phyloP scores from a whole-genome alignment of 371 early-diverging fungal species.

The Gilbertella persicaria region DNA sequence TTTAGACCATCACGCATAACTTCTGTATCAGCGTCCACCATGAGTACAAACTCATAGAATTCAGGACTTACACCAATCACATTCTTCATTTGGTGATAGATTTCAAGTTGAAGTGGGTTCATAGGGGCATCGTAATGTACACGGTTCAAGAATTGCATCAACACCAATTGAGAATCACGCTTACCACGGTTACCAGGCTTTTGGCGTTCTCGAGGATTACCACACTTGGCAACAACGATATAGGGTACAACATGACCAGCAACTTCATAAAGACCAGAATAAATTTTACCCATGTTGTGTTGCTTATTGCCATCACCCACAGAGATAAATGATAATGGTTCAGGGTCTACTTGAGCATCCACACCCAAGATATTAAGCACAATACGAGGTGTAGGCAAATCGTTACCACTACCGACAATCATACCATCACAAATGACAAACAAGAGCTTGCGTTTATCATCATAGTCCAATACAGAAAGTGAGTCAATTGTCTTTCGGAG shows the following conservation, averaged over 20 bases:
- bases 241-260: conserved; percentile 75
- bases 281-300: conserved; percentile 89
- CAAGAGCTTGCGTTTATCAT: conserved; percentile 94
- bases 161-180: conserved; percentile 97
- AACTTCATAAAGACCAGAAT: conserved; percentile 88
- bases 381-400: conserved; percentile 73
- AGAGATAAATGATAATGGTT: conserved; percentile 78
- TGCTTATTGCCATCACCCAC: conserved; percentile 85
- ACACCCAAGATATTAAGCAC: conserved; percentile 75
- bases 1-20: conserved; percentile 87
- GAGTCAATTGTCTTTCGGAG: conserved; percentile 92
- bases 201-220: conserved; percentile 75
- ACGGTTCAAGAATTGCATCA: conserved; percentile 98
- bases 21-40: conserved; percentile 97
- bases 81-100: conserved; percentile 91
- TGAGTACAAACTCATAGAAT: conserved; percentile 88
- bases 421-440: conserved; percentile 88
- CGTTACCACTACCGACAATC: conserved; percentile 80
- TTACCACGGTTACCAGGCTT: conserved; percentile 98
- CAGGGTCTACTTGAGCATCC: conserved; percentile 45
- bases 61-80: conserved; percentile 87
- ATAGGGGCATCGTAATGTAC: conserved; percentile 93
- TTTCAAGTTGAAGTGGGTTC: conserved; percentile 90
- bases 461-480: conserved; percentile 83
- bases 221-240: conserved; percentile 92